Conservation (phyloP, 78 protist species). For the Cavenderia fasciculata region DNA sequence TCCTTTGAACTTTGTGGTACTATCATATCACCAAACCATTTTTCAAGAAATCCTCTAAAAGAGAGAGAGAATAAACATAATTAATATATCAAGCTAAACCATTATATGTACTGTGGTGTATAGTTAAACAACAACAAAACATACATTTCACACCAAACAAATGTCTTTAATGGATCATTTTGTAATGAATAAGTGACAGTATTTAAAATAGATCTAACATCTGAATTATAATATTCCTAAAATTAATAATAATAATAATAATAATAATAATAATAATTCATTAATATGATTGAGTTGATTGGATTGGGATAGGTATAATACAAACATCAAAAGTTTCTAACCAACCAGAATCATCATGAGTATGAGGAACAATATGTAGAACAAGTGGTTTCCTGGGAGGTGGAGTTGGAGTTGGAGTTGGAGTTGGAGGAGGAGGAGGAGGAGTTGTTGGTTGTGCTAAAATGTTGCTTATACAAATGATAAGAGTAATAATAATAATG, state of each 20-base stretch:
- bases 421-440: no score
- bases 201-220: background rate
- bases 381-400: no score
- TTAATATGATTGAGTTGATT: no score
- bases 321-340: conserved; percentile 72
- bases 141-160: conserved; percentile 75
- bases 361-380: conserved; percentile 63
- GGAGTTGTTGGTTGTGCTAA: no score
- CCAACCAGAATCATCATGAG: conserved; percentile 87
- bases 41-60: conserved; percentile 66
- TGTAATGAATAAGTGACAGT: background rate
- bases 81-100: background rate
- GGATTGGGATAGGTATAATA: background rate
- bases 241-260: background rate
- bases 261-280: background rate
- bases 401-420: no score
- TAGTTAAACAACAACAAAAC: background rate
- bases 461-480: no score
- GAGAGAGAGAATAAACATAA: background rate
- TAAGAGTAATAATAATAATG: no score
- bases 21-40: conserved; percentile 69
- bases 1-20: background rate
- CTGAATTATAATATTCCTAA: conserved; percentile 13
- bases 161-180: background rate
- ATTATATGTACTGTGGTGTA: no score